phyloP scores from a whole-genome alignment of 257 asterid species.

The Asclepias syriaca region DNA sequence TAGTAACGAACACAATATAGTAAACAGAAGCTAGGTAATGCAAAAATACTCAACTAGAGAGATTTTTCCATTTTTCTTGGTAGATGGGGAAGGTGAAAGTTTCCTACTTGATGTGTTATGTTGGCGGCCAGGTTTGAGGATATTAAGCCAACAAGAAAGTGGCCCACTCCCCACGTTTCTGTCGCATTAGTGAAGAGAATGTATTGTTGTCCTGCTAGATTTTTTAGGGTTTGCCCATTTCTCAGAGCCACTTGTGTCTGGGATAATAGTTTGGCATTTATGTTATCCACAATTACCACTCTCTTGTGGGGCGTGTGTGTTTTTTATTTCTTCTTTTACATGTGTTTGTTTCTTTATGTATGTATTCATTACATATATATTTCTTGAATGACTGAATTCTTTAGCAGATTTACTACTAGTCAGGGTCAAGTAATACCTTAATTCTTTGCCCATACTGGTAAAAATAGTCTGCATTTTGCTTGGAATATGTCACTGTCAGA shows the following conservation, averaged over 20 bases:
- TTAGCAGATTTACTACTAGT: neutral
- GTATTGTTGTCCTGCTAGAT: constrained; percentile 3
- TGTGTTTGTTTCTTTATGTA: too few relatives aligned
- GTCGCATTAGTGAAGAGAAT: neutral
- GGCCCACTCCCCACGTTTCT: neutral
- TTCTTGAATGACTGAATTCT: neutral
- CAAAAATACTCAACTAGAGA: neutral
- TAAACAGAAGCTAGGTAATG: neutral
- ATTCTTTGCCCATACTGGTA: neutral
- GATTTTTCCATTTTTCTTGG: neutral
- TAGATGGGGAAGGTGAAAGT: neutral
- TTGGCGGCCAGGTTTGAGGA: constrained; percentile 4
- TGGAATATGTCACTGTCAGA: constrained; percentile 14
- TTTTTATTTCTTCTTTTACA: neutral
- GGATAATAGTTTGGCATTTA: constrained; percentile 24
- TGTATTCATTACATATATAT: too few relatives aligned
- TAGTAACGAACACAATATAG: neutral
- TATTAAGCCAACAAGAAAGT: neutral
- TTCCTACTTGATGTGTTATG: neutral
- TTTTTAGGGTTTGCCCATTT: constrained; percentile 9
- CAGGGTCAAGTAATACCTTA: neutral
- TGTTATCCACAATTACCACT: constrained; percentile 1
- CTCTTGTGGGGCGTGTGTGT: neutral
- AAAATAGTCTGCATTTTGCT: constrained; percentile 1
- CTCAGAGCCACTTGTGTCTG: constrained; percentile 17